Evolutionary conservation across 208 protist genomes (phyloP), one percentile per base, ranked within the genome.

Genomic region (Tritrichomonas foetus): DNA sequence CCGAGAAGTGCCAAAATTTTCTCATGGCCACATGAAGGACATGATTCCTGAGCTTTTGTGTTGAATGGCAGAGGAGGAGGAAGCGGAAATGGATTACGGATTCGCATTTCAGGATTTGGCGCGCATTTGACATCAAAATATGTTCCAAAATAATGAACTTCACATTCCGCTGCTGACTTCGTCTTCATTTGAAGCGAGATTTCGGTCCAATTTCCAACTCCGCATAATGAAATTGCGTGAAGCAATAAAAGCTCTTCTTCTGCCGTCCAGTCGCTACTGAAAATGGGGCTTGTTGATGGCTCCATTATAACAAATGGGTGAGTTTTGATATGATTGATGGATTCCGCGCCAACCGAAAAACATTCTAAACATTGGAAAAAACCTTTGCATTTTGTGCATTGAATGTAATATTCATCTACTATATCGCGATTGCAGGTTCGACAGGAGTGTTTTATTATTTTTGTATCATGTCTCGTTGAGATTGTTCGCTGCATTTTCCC

Each of bases 171-270:
- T 20, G 78, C 27, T 39, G 78, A 39, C 30, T 89, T 89, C 8
- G 47, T 53, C 39, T 89, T 49, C 33, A 89, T 1, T 53, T 44
- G 0, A 53, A 14, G 11, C 8, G 44, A 44, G 16, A 89, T 57
- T 0, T 89, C 78, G 3, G 33, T 20, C 20, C 25, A 89, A 57
- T 89, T 89, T 41, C 78, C 78, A 22, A 89, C 3, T 20, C 78
- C 78, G 30, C 78, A 89, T 1, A 33, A 53, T 57, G 33, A 33
- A 57, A 89, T 89, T 25, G 78, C 78, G 16, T 89, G 14, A n/a
- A 89, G 78, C 20, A 89, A 57, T 22, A 89, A 47, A 14, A 47
- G 8, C 57, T 89, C 78, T 89, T 89, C 78, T 61, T 89, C 78
- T 2, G 47, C 41, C 9, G 47, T 89, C 78, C 78, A 89, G 39